These are phyloP conservation scores for Xylariaceae sp. DNA, from an alignment of 2,329 filamentous ascomycete species.

Conservation along the genomic window DNA sequence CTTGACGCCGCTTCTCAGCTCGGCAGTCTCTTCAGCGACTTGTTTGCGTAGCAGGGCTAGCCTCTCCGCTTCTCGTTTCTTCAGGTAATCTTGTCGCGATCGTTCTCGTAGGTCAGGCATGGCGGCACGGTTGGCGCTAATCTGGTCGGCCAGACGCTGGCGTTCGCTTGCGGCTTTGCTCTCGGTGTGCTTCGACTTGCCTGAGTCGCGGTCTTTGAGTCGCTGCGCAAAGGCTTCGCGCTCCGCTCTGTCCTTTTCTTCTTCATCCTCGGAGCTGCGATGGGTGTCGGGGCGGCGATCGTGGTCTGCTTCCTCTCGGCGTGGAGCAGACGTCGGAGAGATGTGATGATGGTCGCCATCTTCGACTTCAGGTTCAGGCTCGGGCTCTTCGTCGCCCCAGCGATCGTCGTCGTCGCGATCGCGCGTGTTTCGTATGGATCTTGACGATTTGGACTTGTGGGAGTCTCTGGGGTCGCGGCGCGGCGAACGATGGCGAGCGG, in stretches of 20 bases:
- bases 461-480: constrained; percentile 21
- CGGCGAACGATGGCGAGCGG: constrained; percentile 20
- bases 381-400: constrained; percentile 75
- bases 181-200: constrained; percentile 64
- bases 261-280: constrained; percentile 55
- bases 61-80: constrained; percentile 84
- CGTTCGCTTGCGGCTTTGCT: constrained; percentile 56
- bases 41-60: constrained; percentile 84
- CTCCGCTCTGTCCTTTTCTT: constrained; percentile 66
- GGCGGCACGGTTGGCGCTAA: constrained; percentile 63
- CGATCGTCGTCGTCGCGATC: constrained; percentile 64
- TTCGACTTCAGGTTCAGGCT: constrained; percentile 54
- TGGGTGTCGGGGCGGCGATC: constrained; percentile 39
- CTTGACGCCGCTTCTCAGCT: constrained; percentile 70
- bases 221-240: constrained; percentile 77
- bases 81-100: constrained; percentile 87
- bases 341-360: no score
- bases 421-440: constrained; percentile 37
- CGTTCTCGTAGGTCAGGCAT: constrained; percentile 76
- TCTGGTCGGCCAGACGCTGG: constrained; percentile 62
- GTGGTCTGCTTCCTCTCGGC: constrained; percentile 63
- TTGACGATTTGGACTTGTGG: constrained; percentile 34
- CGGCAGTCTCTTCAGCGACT: constrained; percentile 81
- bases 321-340: constrained; percentile 66
- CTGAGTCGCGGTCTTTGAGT: constrained; percentile 66